Evolutionary conservation across 352 stramenopile genomes (phyloP), one percentile per base, ranked within the genome.

Genomic region (Pythium phragmitis): DNA sequence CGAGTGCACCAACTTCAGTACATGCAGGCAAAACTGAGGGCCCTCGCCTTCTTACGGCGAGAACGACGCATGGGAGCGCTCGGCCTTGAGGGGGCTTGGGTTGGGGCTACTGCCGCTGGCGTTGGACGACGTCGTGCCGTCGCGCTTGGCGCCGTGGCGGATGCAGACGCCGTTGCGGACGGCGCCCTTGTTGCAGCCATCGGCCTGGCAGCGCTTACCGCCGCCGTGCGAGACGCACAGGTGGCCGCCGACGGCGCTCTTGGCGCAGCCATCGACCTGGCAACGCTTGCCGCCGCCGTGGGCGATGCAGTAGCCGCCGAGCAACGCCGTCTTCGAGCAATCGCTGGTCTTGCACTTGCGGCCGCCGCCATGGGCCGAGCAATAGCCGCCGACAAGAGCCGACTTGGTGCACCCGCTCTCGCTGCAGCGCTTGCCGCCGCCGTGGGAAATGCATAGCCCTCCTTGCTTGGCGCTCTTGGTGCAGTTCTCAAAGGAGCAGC

Each of bases 131-230:
- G 67, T 53, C 2, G 62, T 42, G 33, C 60, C 70, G 51, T 90
- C 79, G 52, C 81, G 81, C 74, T 90, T 90, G 50, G 81, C 82
- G 41, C 83, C 84, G 49, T 94, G 84, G 59, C 85, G 85, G 69
- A 96, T 95, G 76, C 86, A 95, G n/a, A 92, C 79, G 19, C 86
- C 86, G 60, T 92, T 88, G 46, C 82, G 84, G 14, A 95, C 85
- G 8, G 86, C 87, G 5, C 85, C 81, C 43, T 95, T 95, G 73
- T 78, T 87, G 78, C 85, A 95, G n/a, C 83, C 86, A 12, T 87
- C 71, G 16, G 70, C 66, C 63, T 92, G 77, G 73, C 86, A 92
- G 26, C 86, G 82, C 74, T 91, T 91, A 50, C 86, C 86, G 11
- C 86, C 86, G 45, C 86, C 86, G 58, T 94, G 83, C 23, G 84